phyloP scores from a whole-genome alignment of 2,329 filamentous ascomycete genomes.

The Cladophialophora yegresii region DNA sequence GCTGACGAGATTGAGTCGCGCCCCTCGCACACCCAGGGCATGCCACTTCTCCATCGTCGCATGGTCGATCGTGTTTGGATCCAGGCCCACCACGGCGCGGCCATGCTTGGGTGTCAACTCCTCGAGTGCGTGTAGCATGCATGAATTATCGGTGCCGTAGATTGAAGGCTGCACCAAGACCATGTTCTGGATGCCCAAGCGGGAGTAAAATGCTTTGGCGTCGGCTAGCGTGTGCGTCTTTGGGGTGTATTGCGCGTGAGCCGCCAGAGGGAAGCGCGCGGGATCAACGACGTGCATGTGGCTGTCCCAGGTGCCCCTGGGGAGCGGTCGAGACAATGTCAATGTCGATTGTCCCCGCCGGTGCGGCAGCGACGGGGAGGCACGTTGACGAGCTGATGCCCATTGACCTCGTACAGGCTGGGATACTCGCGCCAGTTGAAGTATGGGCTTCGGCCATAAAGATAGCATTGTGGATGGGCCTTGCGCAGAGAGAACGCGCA shows the following conservation, averaged over 20 bases:
- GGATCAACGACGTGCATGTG: slow-evolving; percentile 67
- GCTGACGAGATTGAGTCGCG: slow-evolving; percentile 62
- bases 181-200: slow-evolving; percentile 57
- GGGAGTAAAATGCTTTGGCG: slow-evolving; percentile 55
- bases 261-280: slow-evolving; percentile 51
- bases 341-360: background rate
- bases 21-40: slow-evolving; percentile 58
- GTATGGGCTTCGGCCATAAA: background rate
- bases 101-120: slow-evolving; percentile 50
- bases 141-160: slow-evolving; percentile 63
- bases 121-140: slow-evolving; percentile 57
- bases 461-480: background rate
- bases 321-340: slow-evolving; percentile 36
- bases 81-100: slow-evolving; percentile 60
- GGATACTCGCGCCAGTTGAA: background rate
- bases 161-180: slow-evolving; percentile 65
- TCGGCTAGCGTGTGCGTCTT: slow-evolving; percentile 53
- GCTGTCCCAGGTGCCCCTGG: slow-evolving; percentile 58
- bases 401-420: background rate
- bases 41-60: slow-evolving; percentile 57
- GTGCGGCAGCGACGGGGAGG: background rate
- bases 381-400: background rate
- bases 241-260: slow-evolving; percentile 56
- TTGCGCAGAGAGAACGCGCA: background rate
- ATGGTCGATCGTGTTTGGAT: slow-evolving; percentile 47